A percentile compares a stretch with the other conserved stretches of the same genome.
These are phyloP conservation scores for Malassezia pachydermatis DNA, from an alignment of 1,284 basidiomycete genomes.

Conservation along the genomic window DNA sequence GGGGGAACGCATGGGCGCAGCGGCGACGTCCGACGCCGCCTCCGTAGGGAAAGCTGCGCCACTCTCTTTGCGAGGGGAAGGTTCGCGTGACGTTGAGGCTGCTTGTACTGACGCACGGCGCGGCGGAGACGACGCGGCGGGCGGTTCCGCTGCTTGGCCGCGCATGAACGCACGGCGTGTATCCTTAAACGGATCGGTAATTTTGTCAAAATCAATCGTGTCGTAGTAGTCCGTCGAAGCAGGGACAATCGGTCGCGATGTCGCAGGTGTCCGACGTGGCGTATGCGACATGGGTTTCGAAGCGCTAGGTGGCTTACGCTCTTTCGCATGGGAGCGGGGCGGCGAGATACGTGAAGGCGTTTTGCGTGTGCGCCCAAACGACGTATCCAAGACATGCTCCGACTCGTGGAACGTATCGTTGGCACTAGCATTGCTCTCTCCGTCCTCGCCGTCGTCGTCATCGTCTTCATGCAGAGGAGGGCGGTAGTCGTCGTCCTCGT, in stretches of 20 bases:
- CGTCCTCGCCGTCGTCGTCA: background rate
- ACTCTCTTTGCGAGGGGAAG: no score
- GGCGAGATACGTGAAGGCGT: no score
- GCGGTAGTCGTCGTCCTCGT: constrained; percentile 4
- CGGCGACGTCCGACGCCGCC: background rate
- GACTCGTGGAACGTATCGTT: background rate
- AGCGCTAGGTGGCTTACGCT: no score
- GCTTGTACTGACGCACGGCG: background rate
- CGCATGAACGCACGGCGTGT: constrained; percentile 18
- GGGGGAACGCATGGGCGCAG: background rate
- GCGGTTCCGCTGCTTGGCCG: constrained; percentile 4
- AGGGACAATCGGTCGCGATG: no score
- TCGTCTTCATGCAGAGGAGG: no score
- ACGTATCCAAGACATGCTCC: no score
- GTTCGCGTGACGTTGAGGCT: no score
- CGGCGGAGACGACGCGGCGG: background rate
- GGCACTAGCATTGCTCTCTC: background rate
- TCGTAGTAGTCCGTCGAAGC: constrained; percentile 11
- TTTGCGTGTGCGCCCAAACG: no score
- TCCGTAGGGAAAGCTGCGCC: background rate
- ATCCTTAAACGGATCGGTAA: constrained; percentile 18
- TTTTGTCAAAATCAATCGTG: constrained; percentile 18
- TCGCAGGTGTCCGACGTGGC: no score
- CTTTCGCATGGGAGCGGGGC: no score
- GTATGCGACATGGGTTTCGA: no score